A percentile compares a stretch with the other conserved stretches of the same genome.
Evolutionary conservation across 2,329 filamentous ascomycete species (phyloP).

Genomic region (Dryadomyces quercivorus): DNA sequence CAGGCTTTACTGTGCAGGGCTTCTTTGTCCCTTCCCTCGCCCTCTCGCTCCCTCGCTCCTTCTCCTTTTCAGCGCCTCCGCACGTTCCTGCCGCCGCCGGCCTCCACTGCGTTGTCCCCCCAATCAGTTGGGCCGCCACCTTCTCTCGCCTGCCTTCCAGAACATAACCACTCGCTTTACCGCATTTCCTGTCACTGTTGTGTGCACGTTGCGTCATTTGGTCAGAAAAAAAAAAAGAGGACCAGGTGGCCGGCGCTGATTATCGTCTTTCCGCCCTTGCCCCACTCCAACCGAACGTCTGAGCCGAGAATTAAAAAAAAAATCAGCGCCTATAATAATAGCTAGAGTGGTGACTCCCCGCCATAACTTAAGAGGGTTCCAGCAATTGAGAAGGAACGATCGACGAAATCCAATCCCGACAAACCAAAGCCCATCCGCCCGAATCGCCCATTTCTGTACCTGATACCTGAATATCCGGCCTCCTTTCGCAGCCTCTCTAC

Average conservation of each 20-base stretch:
- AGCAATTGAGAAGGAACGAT: background rate
- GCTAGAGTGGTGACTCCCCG: background rate
- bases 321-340: background rate
- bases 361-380: background rate
- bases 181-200: background rate
- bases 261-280: background rate
- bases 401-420: background rate
- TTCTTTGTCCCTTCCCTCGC: no score
- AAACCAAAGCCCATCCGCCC: no score
- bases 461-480: background rate
- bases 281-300: background rate
- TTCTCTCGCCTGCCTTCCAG: background rate
- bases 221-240: background rate
- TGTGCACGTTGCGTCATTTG: background rate
- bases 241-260: background rate
- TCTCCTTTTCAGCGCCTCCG: no score
- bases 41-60: no score
- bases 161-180: background rate
- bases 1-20: no score
- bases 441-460: no score
- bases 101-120: no score
- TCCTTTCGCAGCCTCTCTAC: background rate
- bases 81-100: no score
- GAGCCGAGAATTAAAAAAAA: slow-evolving; percentile 1
- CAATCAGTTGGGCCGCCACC: no score